Base-by-base conservation (phyloP, 2,329 filamentous ascomycete species). In the Neospermospora avenae region DNA sequence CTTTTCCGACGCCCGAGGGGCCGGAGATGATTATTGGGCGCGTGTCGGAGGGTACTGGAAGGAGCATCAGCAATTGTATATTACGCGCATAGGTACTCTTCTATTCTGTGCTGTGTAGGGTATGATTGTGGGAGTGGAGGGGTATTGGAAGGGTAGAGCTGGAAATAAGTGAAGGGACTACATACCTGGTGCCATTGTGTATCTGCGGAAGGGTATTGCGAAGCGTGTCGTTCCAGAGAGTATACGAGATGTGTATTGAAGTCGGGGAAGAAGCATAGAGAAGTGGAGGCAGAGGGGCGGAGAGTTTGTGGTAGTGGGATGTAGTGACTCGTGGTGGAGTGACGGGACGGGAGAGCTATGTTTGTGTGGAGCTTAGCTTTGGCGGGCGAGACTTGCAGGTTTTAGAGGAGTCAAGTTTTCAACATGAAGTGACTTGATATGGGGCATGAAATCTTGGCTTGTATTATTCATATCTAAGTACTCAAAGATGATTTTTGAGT, bases 1-100 rank as follows among this genome's bases (percentile, higher is more conserved):
- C 89, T 77, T 95, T 95, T 67, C 90, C 90, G 51, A 90, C 84
- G 73, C 90, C 90, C 11, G 85, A 89, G 63, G 90, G 90, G 58
- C 90, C 90, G 52, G 86, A 91, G 75, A 95, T 88, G 69, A 95
- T 86, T 70, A 93, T 80, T 14, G 89, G 89, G 34, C 84, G 82
- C 66, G 55, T 59, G 58, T 69, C 67, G 48, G 52, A 57, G 28
- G 60, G 65, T 28, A 61, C 63, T 62, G 45, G 62, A 49, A 11
- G 39, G 54, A 45, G 49, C n/a, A n/a, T n/a, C n/a, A n/a, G n/a
- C n/a, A n/a, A n/a, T n/a, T n/a, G n/a, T n/a, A n/a, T n/a, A n/a
- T n/a, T n/a, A n/a, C n/a, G n/a, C n/a, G n/a, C n/a, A n/a, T n/a
- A n/a, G n/a, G n/a, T n/a, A n/a, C n/a, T n/a, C n/a, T n/a, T n/a